Evolutionary conservation across 2,329 filamentous ascomycete genomes (phyloP), one percentile per base, ranked within the genome.

Genomic region (Diaporthe caulivora): DNA sequence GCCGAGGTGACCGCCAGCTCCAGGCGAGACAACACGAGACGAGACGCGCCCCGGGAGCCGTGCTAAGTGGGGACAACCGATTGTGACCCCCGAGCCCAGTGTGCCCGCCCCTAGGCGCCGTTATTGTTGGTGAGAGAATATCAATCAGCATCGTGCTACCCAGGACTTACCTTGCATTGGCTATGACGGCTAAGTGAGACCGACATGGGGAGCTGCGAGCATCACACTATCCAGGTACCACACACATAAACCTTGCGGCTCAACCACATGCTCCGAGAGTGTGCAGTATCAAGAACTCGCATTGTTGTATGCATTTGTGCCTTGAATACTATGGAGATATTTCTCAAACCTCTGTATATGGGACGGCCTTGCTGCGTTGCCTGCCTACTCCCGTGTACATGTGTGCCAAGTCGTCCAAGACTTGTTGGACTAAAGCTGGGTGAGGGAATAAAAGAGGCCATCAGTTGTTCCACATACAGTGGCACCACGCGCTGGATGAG

Each of bases 41-140:
- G 31, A 53, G 62, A 67, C 62, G 62, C 47, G 31, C 62, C 31
- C 11, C 37, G 62, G 44, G 62, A 37, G 44, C 62, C 21, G 21
- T 51, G 62, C 18, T 31, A 47, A 64, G 29, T 51, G 62, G 44
- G 34, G 44, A 65, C 62, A 65, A 10, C 3, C 29, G 18, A 29
- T 37, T 24, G 44, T 49, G 17, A 21, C 24, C 15, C 29, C 15
- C 31, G 42, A 51, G 47, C 29, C 26, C 29, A 34, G 44, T 13
- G 21, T 40, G 21, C 13, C 60, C 42, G 15, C 40, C 44, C 7
- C 60, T 15, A 11, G 31, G 44, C 26, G 26, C 15, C 8, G 3
- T 18, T 21, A 65, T 37, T 9, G 9, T 42, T 40, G 62, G 49
- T 51, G 26, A 42, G 29, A 51, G n/a, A 34, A 34, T 34, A 34